phyloP scores from a whole-genome alignment of 805 yeast species.

The Candida maris region DNA sequence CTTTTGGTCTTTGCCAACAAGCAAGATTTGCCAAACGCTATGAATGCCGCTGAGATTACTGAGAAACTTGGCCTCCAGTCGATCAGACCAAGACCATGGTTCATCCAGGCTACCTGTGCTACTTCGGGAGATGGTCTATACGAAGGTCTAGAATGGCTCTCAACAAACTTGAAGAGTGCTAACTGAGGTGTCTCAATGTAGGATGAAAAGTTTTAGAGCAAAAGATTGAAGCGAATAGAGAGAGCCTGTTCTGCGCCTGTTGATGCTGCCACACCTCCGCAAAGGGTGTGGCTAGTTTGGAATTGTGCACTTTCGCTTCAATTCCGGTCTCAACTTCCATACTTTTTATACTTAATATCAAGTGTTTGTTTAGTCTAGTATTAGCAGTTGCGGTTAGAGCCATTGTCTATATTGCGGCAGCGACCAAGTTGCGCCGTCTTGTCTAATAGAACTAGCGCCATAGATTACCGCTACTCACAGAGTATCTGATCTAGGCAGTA shows the following conservation, averaged over 20 bases:
- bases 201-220: constrained; percentile 12
- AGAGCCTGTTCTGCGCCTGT: neutral
- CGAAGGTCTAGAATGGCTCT: constrained; percentile 97
- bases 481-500: too few species aligned
- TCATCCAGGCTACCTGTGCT: constrained; percentile 98
- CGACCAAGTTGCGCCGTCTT: too few species aligned
- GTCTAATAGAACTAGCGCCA: too few species aligned
- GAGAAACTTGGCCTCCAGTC: constrained; percentile 96
- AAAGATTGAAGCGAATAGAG: constrained; percentile 11
- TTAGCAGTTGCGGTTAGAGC: too few species aligned
- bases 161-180: constrained; percentile 80
- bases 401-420: too few species aligned
- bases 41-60: constrained; percentile 98
- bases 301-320: constrained; percentile 1
- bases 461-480: too few species aligned
- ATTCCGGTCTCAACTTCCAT: constrained; percentile 5
- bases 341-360: constrained; percentile 7
- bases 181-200: constrained; percentile 22
- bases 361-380: constrained; percentile 5
- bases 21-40: constrained; percentile 98
- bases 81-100: constrained; percentile 98
- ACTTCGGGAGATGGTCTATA: constrained; percentile 98
- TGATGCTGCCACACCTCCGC: constrained; percentile 1
- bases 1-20: constrained; percentile 95
- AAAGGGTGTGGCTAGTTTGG: constrained; percentile 1